Evolutionary conservation across 371 early-diverging fungal species (phyloP).

Genomic region (Mucor indicus): DNA sequence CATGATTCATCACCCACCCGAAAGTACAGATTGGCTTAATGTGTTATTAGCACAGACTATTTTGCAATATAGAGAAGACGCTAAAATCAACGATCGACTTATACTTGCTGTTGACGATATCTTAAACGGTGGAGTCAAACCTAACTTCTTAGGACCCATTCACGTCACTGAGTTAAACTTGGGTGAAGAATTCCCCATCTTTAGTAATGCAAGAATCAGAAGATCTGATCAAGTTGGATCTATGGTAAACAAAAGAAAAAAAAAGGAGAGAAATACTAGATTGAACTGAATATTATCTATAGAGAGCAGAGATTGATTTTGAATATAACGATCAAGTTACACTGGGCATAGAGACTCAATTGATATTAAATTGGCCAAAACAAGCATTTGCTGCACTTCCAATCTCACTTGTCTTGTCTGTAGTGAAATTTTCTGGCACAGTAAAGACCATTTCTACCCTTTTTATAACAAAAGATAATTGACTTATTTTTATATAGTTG

Average conservation of each 20-base stretch:
- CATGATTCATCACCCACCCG: constrained; percentile 62
- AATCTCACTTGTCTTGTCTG: constrained; percentile 77
- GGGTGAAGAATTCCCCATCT: constrained; percentile 86
- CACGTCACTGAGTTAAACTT: constrained; percentile 85
- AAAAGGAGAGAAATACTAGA: background rate
- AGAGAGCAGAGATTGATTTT: constrained; percentile 67
- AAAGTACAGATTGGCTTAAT: constrained; percentile 91
- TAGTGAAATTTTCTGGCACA: constrained; percentile 86
- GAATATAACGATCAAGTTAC: constrained; percentile 78
- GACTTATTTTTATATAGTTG: constrained; percentile 12
- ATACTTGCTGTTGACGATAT: constrained; percentile 72
- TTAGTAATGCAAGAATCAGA: constrained; percentile 70
- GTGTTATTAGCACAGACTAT: constrained; percentile 86
- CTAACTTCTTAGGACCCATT: constrained; percentile 81
- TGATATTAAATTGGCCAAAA: constrained; percentile 90
- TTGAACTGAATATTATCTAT: background rate
- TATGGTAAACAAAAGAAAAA: constrained; percentile 38
- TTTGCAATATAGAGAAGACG: constrained; percentile 79
- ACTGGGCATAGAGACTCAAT: constrained; percentile 76
- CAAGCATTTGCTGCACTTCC: constrained; percentile 86
- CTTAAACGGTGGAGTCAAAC: constrained; percentile 77
- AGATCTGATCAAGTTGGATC: constrained; percentile 70
- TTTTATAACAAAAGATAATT: too few relatives aligned
- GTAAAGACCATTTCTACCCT: too few relatives aligned
- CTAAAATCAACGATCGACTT: constrained; percentile 70